Evolutionary conservation across 2,329 filamentous ascomycete species (phyloP), one percentile per base, ranked within the genome.

Genomic region (Penicillium sp.): DNA sequence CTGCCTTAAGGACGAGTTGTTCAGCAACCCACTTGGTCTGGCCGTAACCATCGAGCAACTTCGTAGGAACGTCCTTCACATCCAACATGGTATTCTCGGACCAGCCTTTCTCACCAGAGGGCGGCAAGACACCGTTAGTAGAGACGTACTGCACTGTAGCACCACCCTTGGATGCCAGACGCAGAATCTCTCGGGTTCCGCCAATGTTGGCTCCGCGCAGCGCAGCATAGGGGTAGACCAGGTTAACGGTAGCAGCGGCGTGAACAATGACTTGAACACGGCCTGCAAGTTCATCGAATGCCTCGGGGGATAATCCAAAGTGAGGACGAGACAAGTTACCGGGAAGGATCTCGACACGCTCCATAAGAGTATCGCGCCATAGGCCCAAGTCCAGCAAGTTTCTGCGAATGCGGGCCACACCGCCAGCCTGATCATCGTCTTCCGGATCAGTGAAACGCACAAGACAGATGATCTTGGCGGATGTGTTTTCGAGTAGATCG

Each of bases 1-100:
- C 84, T 10, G 90, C 89, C 70, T 92, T 88, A 11, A 86, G 81
- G 8, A 91, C 87, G 3, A 93, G 86, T 73, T 89, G 87, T 73
- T 93, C 90, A 2, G 90, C 89, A 33, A 91, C 90, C 90, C 90
- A 93, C 72, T 93, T 93, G 0, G 89, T 91, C 75, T 92, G 90
- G 0, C 89, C 89, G 64, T 93, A 93, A 1, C 90, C 90, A 69
- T 92, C 89, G 1, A 84, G 77, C 5, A 93, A 79, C 72, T 89
- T 89, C 46, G 81, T 84, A 0, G 89, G 87, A 1, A 93, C 90
- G 51, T 88, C 85, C 13, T 89, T 84, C 4, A 91, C 83, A 33
- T 83, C 81, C 16, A 93, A 80, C 78, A 89, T 87, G 10, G 85
- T 80, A 63, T 88, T 85, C 73, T 93, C 91, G 0, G 85, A 76